Base-by-base conservation (phyloP, 768 basidiomycete genomes). In the Megacollybia marginata region DNA sequence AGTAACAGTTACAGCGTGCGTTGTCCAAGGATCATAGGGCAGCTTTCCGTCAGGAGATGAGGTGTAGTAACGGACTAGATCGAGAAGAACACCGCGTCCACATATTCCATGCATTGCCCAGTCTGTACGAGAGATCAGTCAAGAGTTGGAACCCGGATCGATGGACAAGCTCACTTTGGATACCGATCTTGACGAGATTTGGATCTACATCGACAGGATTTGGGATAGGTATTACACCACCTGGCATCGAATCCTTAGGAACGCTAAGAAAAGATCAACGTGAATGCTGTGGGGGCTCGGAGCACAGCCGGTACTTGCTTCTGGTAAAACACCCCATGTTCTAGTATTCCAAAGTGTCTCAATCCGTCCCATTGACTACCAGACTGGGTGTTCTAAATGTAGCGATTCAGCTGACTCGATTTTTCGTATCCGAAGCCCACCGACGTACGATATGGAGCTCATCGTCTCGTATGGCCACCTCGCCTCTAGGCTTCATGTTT, bases 101-200 rank as follows among this genome's bases (percentile, higher is more conserved):
- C 80, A 81, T 40, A 85, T 83, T 1, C 84, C 83, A 56, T 84
- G 84, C 16, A 72, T 73, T 1, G 84, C 79, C 83, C 82, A 85
- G 58, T 85, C 84, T 85, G 42, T 12, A 33, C 36, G 23, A 6
- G 4, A 28, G 23, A 28, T 50, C 18, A 4, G 40, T 34, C 49
- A 18, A n/a, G 12, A 16, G 36, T 34, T 40, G 33, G 6, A 9
- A 47, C 48, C 6, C 50, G 10, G 15, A 33, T 47, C 3, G 15
- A 47, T 28, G 23, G 23, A 28, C 23, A 42, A n/a, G 69, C 81
- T 2, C 52, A 85, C 84, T 84, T 57, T 87, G 84, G 20, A 87
- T 81, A 5, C 83, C 84, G 49, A 82, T 71, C 55, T 74, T 78
- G 48, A 74, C 65, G 34, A 71, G 59, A 9, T 55, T 64, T 4